These are phyloP conservation scores for Cicer cuneatum DNA, from an alignment of 306 rosid genomes.

Conservation along the genomic window DNA sequence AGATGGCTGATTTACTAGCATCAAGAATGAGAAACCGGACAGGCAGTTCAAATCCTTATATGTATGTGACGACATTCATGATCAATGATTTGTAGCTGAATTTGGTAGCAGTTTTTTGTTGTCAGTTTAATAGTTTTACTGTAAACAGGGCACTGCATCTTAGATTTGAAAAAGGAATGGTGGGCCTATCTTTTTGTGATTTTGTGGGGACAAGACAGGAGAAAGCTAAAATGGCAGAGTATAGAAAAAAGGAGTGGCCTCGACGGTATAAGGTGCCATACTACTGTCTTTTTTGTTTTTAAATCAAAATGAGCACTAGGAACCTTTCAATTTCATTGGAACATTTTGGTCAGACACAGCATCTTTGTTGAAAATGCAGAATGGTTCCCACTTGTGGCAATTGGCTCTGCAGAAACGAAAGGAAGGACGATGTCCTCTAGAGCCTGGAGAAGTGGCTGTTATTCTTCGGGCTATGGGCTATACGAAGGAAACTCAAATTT, in stretches of 20 bases:
- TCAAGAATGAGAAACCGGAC: constrained; percentile 99
- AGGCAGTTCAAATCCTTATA: constrained; percentile 88
- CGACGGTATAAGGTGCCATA: constrained; percentile 88
- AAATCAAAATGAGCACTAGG: constrained; percentile 26
- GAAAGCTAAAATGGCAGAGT: constrained; percentile 92
- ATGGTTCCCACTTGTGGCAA: constrained; percentile 99
- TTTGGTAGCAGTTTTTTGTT: constrained; percentile 17
- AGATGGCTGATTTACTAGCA: constrained; percentile 89
- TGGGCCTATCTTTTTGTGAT: constrained; percentile 96
- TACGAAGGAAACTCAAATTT: constrained; percentile 96
- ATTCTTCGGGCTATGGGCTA: constrained; percentile 99
- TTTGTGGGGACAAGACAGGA: constrained; percentile 98
- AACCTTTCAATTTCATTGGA: constrained; percentile 37
- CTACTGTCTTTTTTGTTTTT: constrained; percentile 35
- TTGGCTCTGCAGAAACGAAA: constrained; percentile 97
- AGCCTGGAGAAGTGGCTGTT: constrained; percentile 99
- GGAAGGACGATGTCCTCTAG: constrained; percentile 99
- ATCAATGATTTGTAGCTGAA: constrained; percentile 41
- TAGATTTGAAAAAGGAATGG: constrained; percentile 99
- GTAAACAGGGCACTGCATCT: constrained; percentile 95
- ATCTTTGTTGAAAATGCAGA: constrained; percentile 62
- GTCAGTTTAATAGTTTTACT: constrained; percentile 49
- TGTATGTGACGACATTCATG: constrained; percentile 62
- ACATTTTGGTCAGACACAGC: constrained; percentile 36
- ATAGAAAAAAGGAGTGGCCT: constrained; percentile 97